phyloP scores from a whole-genome alignment of 164 flowering plant genomes.

The Pachysandra terminalis region DNA sequence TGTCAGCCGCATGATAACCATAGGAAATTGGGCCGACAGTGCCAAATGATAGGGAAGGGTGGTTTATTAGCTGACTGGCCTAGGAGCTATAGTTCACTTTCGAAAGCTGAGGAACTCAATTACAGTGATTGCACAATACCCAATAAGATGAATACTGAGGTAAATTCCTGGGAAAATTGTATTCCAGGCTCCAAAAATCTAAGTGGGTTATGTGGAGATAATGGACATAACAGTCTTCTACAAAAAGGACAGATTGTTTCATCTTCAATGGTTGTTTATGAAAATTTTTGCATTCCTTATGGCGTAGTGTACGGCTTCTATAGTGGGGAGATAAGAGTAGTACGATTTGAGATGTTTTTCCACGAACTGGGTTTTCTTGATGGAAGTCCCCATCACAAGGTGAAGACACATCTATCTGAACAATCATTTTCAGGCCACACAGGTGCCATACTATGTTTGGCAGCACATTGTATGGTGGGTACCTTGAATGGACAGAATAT shows the following conservation, averaged over 20 bases:
- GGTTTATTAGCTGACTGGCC: conserved; percentile 37
- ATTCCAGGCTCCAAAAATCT: conserved; percentile 12
- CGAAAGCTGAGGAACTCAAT: conserved; percentile 15
- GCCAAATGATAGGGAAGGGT: conserved; percentile 50
- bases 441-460: conserved; percentile 87
- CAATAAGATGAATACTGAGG: conserved; percentile 9
- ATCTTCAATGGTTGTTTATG: conserved; percentile 85
- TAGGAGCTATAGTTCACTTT: conserved; percentile 13
- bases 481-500: conserved; percentile 24
- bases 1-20: conserved; percentile 21
- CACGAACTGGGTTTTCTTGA: conserved; percentile 24
- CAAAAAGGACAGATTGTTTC: conserved; percentile 41
- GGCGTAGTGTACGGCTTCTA: conserved; percentile 79
- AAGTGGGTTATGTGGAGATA: conserved; percentile 16
- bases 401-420: conserved; percentile 27
- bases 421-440: conserved; percentile 62
- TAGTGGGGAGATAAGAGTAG: conserved; percentile 75
- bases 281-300: conserved; percentile 48
- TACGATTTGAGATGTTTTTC: conserved; percentile 43
- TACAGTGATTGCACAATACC: not conserved
- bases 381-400: conserved; percentile 22
- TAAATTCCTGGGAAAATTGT: conserved; percentile 14
- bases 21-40: conserved; percentile 19
- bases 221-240: conserved; percentile 7
- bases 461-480: conserved; percentile 60